These are phyloP conservation scores for Urtica urens DNA, from an alignment of 306 rosid species.

Conservation along the genomic window DNA sequence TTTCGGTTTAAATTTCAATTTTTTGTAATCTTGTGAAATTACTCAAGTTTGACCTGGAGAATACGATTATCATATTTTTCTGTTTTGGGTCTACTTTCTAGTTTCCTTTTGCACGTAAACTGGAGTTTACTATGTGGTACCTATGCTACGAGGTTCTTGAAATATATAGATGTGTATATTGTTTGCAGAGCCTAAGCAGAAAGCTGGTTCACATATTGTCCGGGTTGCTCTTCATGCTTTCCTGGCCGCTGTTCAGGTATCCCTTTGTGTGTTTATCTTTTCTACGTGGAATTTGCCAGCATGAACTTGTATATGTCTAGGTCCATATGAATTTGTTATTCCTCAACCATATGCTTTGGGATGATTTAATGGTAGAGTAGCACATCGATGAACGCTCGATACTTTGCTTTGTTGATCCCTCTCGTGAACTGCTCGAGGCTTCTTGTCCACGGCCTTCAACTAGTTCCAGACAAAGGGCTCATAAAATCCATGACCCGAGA, in stretches of 20 bases:
- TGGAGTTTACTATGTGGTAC: too few species aligned
- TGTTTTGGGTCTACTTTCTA: too few species aligned
- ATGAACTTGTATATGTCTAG: neutral
- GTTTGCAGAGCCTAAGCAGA: slow-evolving; percentile 62
- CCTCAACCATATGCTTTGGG: slow-evolving; percentile 20
- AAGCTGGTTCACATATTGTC: slow-evolving; percentile 80
- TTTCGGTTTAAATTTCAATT: too few species aligned
- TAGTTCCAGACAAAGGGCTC: slow-evolving; percentile 57
- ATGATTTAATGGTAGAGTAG: slow-evolving; percentile 60
- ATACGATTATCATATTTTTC: too few species aligned
- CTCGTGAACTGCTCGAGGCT: slow-evolving; percentile 74
- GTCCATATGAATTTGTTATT: slow-evolving; percentile 3
- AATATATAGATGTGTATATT: neutral
- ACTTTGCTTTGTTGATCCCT: slow-evolving; percentile 85
- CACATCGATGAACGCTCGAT: slow-evolving; percentile 67
- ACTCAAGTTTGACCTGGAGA: too few species aligned
- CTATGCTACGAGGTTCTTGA: neutral
- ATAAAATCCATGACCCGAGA: slow-evolving; percentile 67
- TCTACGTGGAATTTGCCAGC: neutral
- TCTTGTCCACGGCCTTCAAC: slow-evolving; percentile 57
- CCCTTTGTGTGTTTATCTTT: slow-evolving; percentile 3
- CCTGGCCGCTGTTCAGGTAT: slow-evolving; percentile 96
- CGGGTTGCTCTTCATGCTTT: slow-evolving; percentile 60
- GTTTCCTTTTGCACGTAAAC: too few species aligned
- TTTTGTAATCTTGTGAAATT: too few species aligned